phyloP scores from a whole-genome alignment of 768 basidiomycete species.

The Antrodiella citrinella region DNA sequence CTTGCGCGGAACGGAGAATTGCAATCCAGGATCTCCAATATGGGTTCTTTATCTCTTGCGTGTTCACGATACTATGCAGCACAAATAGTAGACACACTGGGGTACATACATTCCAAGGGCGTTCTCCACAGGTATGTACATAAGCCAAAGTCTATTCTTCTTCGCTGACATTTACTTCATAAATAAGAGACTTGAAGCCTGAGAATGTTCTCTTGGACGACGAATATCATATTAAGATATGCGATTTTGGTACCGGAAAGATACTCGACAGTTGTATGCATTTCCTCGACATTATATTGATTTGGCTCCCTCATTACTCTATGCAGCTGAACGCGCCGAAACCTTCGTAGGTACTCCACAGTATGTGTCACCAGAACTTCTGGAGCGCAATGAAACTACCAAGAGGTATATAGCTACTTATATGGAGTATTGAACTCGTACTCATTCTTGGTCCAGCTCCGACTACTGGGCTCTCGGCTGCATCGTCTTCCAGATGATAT shows the following conservation, averaged over 20 bases:
- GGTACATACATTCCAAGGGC: conserved; percentile 85
- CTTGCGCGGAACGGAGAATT: conserved; percentile 72
- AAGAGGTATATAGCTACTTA: conserved; percentile 46
- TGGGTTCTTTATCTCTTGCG: conserved; percentile 78
- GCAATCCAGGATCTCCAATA: conserved; percentile 57
- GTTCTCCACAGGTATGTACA: conserved; percentile 80
- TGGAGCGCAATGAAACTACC: conserved; percentile 65
- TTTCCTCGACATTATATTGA: conserved; percentile 18
- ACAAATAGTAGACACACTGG: conserved; percentile 81
- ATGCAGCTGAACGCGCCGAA: conserved; percentile 42
- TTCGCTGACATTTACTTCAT: no score
- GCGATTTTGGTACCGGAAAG: conserved; percentile 94
- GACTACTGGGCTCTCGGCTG: conserved; percentile 97
- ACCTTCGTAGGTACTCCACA: conserved; percentile 89
- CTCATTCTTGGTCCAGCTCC: conserved; percentile 44
- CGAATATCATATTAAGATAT: conserved; percentile 84
- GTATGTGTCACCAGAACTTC: conserved; percentile 82
- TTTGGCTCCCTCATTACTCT: conserved; percentile 7
- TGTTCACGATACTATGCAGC: conserved; percentile 84
- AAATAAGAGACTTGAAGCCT: conserved; percentile 65
- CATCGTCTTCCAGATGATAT: conserved; percentile 88
- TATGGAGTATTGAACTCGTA: neutral
- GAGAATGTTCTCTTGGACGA: conserved; percentile 89
- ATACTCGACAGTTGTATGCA: conserved; percentile 52
- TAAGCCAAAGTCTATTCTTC: no score